A percentile compares a stretch with the other conserved stretches of the same genome.
phyloP scores from a whole-genome alignment of 495 filamentous ascomycete genomes.

The Neurospora sp. region DNA sequence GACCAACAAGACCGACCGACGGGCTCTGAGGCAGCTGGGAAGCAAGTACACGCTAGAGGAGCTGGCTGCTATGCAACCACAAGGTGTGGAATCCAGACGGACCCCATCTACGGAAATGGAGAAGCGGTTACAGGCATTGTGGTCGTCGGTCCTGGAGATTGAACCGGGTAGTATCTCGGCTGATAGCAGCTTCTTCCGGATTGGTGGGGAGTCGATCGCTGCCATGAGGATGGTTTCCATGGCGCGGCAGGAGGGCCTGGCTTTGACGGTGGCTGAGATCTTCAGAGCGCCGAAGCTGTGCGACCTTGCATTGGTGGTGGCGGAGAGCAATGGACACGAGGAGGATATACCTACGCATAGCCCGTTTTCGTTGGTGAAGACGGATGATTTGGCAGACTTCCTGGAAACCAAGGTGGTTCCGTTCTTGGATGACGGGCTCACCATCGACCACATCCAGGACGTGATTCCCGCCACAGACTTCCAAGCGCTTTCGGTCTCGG shows the following conservation, averaged over 20 bases:
- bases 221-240: slow-evolving; percentile 59
- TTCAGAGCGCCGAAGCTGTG: slow-evolving; percentile 41
- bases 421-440: not conserved
- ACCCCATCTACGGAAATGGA: slow-evolving; percentile 13
- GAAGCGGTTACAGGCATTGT: slow-evolving; percentile 20
- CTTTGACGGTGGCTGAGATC: slow-evolving; percentile 43
- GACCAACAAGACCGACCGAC: slow-evolving; percentile 43
- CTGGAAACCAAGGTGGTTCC: not conserved
- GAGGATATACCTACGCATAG: not conserved
- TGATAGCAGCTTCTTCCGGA: slow-evolving; percentile 51
- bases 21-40: not conserved
- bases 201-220: slow-evolving; percentile 61
- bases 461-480: slow-evolving; percentile 53
- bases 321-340: not conserved
- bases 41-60: not conserved
- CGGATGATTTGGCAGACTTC: not conserved
- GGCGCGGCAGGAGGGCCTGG: slow-evolving; percentile 37
- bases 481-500: slow-evolving; percentile 49
- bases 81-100: not conserved
- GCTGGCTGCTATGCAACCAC: not conserved
- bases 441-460: slow-evolving; percentile 13
- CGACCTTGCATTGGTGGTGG: slow-evolving; percentile 25
- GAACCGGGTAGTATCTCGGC: slow-evolving; percentile 28
- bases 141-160: slow-evolving; percentile 19
- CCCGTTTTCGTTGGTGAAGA: not conserved